These are phyloP conservation scores for Nicotiana undulata DNA, from an alignment of 257 asterid species.

Conservation along the genomic window DNA sequence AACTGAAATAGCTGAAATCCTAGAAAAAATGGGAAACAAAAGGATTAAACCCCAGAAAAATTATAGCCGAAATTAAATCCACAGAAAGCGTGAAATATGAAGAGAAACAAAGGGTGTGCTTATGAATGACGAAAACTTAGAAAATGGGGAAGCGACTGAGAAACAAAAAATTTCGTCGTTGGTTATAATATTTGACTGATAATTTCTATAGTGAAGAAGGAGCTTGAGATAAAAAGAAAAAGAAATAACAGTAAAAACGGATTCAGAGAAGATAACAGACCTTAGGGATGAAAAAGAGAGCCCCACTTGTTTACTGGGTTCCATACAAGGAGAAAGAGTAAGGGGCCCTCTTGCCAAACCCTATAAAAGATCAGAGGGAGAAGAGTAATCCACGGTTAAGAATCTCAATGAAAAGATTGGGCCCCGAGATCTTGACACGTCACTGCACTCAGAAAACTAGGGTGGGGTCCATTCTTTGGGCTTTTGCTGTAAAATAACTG, in stretches of 20 bases:
- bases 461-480: no score
- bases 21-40: neutral
- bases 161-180: neutral
- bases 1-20: neutral
- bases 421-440: constrained; percentile 24
- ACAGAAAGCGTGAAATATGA: neutral
- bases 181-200: constrained; percentile 13
- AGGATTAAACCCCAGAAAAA: neutral
- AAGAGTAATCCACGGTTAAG: constrained; percentile 19
- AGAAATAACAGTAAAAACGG: neutral
- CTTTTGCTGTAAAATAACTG: neutral
- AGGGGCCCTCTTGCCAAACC: constrained; percentile 20
- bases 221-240: neutral
- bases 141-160: neutral
- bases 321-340: constrained; percentile 9
- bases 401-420: neutral
- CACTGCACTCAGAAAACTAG: neutral
- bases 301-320: constrained; percentile 15
- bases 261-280: neutral
- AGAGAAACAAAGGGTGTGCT: neutral
- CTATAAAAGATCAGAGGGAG: constrained; percentile 10
- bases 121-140: neutral
- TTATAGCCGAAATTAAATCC: neutral
- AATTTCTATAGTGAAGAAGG: constrained; percentile 3
- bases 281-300: constrained; percentile 10